Percentiles rank a stretch among this genome's conserved stretches.
Evolutionary conservation across 1,284 basidiomycete genomes (phyloP).

Genomic region (Marasmius fiardii): DNA sequence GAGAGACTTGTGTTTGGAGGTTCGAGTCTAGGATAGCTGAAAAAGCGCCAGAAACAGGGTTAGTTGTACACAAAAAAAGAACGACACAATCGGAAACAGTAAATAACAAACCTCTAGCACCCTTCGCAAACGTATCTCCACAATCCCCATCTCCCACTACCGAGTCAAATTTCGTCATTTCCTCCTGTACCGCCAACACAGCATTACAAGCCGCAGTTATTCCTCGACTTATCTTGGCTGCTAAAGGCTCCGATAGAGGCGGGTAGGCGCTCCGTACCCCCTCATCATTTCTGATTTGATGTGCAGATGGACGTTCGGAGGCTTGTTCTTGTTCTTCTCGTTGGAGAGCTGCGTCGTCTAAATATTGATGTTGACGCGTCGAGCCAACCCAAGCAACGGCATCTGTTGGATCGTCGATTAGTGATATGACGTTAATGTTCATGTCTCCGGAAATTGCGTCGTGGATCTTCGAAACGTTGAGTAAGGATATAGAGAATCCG

Average conservation of each 20-base stretch:
- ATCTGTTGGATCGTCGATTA: constrained; percentile 33
- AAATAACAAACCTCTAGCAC: constrained; percentile 26
- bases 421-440: constrained; percentile 18
- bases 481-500: constrained; percentile 33
- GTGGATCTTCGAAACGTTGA: constrained; percentile 27
- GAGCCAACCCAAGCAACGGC: constrained; percentile 29
- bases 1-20: constrained; percentile 10
- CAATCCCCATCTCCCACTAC: constrained; percentile 37
- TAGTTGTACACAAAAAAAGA: neutral
- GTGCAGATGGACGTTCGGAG: neutral
- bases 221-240: constrained; percentile 5
- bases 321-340: neutral
- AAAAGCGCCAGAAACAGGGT: constrained; percentile 18
- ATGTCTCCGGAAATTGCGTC: neutral
- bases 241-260: neutral
- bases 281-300: neutral
- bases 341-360: constrained; percentile 13
- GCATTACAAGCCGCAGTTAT: constrained; percentile 24
- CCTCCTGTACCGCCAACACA: constrained; percentile 22
- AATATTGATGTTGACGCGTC: constrained; percentile 14
- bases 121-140: constrained; percentile 32
- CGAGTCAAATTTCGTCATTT: constrained; percentile 32
- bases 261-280: too few species aligned
- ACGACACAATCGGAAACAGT: neutral
- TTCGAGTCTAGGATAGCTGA: constrained; percentile 13